Conservation (phyloP, 2,329 filamentous ascomycete species). For the Elsinoe australis region DNA sequence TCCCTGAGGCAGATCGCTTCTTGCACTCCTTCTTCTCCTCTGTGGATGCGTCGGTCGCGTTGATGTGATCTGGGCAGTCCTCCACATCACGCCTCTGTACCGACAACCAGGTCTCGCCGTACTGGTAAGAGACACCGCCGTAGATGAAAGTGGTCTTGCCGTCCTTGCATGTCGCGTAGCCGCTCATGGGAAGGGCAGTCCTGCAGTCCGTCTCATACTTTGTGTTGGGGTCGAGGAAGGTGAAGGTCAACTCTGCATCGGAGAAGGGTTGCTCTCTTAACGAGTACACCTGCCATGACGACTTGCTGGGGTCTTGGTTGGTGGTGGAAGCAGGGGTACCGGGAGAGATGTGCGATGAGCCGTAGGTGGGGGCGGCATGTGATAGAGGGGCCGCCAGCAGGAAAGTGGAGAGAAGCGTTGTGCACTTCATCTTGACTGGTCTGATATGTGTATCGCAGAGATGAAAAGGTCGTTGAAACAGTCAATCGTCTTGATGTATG, state of each 20-base stretch:
- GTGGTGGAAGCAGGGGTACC: background rate
- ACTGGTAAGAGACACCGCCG: constrained; percentile 14
- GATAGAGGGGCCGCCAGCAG: constrained; percentile 13
- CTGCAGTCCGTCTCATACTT: constrained; percentile 13
- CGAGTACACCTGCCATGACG: constrained; percentile 15
- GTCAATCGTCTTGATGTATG: background rate
- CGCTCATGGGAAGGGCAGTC: constrained; percentile 15
- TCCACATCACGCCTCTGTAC: constrained; percentile 12
- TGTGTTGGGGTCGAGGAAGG: constrained; percentile 16
- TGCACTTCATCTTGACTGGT: constrained; percentile 9
- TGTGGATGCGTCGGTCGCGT: background rate
- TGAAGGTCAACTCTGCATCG: constrained; percentile 14
- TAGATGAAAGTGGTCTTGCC: constrained; percentile 16
- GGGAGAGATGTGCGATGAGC: background rate
- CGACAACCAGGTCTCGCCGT: constrained; percentile 16
- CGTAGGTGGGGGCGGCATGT: constrained; percentile 11
- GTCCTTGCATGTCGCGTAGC: constrained; percentile 12
- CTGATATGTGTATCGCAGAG: constrained; percentile 1
- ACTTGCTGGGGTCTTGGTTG: constrained; percentile 4
- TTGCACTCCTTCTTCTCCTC: constrained; percentile 4
- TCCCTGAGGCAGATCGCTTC: constrained; percentile 11
- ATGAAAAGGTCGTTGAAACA: constrained; percentile 11
- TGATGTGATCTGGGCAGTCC: constrained; percentile 9
- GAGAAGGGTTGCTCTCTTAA: constrained; percentile 14
- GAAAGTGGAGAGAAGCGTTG: constrained; percentile 8